Base-by-base conservation (phyloP, 768 basidiomycete species). In the Fomitopsis serialis region DNA sequence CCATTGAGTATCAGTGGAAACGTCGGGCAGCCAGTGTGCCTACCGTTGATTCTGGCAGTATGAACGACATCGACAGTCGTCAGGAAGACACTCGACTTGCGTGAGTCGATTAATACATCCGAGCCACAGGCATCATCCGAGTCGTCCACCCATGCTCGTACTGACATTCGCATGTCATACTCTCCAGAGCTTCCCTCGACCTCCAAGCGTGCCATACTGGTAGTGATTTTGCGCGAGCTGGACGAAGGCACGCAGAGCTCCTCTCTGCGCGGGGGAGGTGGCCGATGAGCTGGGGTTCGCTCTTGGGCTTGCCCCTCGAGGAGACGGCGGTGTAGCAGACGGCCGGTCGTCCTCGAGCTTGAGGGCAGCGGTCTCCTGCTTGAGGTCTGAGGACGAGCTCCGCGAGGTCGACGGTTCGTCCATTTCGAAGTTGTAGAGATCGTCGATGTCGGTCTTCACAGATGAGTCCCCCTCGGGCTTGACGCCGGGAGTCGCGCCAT, bases 101-200 rank as follows among this genome's bases (percentile, higher is more conserved):
- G 97, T 95, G 56, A 98, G 81, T 54, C 94, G 79, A 70, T 98
- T 99, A 73, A 99, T 98, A 68, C 97, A 99, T 96, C 91, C 22
- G 92, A 92, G 56, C 94, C 92, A 70, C 97, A 99, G 6, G 92
- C 92, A 50, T 70, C 71, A 42, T 81, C 74, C 12, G 74, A 76
- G 56, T 78, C 75, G 66, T 88, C 85, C 23, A 71, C 64, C 75
- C 85, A 67, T 78, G 79, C 54, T 87, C 82, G 68, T 82, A 96
- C 54, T 71, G 72, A 72, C 97, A 99, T 67, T 99, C 97, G 75
- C 97, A 99, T 22, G 85, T 82, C 87, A 94, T 92, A 70, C 91
- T 89, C 74, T 98, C 97, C 63, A 88, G 79, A 50, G 85, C 78
- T 72, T 96, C 92, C 64, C 87, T 83, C 50, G 89, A 91, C 61